Conservation (phyloP, 2,329 filamentous ascomycete species). For the Curvularia spicifera region DNA sequence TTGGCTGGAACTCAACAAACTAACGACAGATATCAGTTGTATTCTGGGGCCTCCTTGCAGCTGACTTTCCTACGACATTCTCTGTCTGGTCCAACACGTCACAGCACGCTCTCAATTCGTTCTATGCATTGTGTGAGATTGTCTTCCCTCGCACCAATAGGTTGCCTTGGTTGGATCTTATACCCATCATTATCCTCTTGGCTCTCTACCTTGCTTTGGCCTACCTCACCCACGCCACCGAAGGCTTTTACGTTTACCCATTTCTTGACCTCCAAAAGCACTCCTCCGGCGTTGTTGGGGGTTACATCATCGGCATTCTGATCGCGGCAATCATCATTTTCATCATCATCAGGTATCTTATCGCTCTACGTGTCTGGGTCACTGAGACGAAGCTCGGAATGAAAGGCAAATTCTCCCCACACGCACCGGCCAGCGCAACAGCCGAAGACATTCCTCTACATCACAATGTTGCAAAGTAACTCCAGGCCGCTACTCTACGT, state of each 20-base stretch:
- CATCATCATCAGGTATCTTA: conserved; percentile 51
- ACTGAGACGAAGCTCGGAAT: conserved; percentile 55
- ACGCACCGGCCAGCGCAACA: conserved; percentile 20
- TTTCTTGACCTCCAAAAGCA: conserved; percentile 70
- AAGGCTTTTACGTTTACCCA: conserved; percentile 76
- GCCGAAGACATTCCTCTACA: conserved; percentile 31
- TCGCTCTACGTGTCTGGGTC: conserved; percentile 48
- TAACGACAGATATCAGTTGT: conserved; percentile 44
- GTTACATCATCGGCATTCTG: conserved; percentile 63
- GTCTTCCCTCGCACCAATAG: conserved; percentile 69
- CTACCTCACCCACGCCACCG: conserved; percentile 72
- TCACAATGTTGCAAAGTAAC: conserved; percentile 26
- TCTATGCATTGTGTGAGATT: conserved; percentile 79
- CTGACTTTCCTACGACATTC: conserved; percentile 45
- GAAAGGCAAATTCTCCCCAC: conserved; percentile 45
- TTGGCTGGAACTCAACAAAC: background rate
- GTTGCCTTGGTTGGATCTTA: conserved; percentile 69
- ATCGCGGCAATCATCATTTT: conserved; percentile 51
- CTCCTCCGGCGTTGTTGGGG: conserved; percentile 64
- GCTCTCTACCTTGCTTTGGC: conserved; percentile 75
- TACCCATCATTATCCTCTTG: conserved; percentile 72
- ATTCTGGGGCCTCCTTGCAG: conserved; percentile 52
- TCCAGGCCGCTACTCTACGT: background rate
- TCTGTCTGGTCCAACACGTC: conserved; percentile 67
- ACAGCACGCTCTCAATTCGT: conserved; percentile 75